These are phyloP conservation scores for Verticillium isaacii DNA, from an alignment of 2,329 filamentous ascomycete genomes.

Conservation along the genomic window DNA sequence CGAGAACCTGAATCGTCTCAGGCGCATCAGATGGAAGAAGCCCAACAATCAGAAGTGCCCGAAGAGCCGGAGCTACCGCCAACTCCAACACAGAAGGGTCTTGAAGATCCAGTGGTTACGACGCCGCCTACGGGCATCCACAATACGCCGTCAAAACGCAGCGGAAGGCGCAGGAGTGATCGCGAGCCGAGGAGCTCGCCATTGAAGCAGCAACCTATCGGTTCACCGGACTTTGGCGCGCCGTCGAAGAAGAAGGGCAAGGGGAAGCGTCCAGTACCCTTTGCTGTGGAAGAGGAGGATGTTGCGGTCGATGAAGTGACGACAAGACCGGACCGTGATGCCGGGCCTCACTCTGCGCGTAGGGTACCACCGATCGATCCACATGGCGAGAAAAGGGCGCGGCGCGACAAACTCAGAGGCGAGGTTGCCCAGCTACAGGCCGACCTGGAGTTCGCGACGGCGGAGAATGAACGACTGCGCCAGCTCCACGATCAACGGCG, in stretches of 20 bases:
- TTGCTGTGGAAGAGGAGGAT: conserved; percentile 1
- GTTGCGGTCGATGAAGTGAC: not conserved
- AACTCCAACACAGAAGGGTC: conserved; percentile 42
- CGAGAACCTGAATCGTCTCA: not conserved
- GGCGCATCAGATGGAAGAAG: not conserved
- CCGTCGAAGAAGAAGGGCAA: conserved; percentile 12
- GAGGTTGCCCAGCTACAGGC: conserved; percentile 53
- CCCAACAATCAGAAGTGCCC: not conserved
- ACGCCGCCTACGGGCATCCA: conserved; percentile 57
- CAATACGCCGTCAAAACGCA: conserved; percentile 47
- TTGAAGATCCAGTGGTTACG: conserved; percentile 47
- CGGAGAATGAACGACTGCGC: conserved; percentile 54
- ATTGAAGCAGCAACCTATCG: conserved; percentile 37
- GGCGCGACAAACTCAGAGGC: conserved; percentile 46
- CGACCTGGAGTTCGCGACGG: conserved; percentile 52
- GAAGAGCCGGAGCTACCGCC: conserved; percentile 60
- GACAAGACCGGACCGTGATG: not conserved
- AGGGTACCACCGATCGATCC: conserved; percentile 35
- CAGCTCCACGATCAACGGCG: conserved; percentile 34
- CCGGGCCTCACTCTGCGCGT: conserved; percentile 31
- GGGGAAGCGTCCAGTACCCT: conserved; percentile 7
- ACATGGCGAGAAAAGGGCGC: conserved; percentile 42
- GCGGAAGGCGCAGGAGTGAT: conserved; percentile 31
- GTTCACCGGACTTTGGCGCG: conserved; percentile 15
- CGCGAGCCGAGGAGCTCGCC: conserved; percentile 42